These are phyloP conservation scores for Colletotrichum lupini DNA, from an alignment of 2,329 filamentous ascomycete genomes.

Conservation along the genomic window DNA sequence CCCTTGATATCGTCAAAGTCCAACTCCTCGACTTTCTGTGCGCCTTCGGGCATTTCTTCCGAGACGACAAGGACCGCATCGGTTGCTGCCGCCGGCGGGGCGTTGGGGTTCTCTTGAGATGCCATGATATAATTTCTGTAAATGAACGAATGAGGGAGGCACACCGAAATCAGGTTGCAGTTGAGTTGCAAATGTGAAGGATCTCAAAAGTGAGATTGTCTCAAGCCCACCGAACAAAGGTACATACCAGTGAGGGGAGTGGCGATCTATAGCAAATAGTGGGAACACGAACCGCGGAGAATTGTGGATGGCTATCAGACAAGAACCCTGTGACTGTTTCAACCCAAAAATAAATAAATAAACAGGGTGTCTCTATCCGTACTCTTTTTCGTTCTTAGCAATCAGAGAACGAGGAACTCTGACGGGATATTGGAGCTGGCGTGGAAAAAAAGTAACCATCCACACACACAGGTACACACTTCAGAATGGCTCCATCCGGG, in stretches of 20 bases:
- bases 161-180: background rate
- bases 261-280: conserved; percentile 26
- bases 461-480: conserved; percentile 3
- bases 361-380: conserved; percentile 6
- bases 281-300: conserved; percentile 23
- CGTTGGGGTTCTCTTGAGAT: conserved; percentile 43
- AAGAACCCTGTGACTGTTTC: conserved; percentile 19
- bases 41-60: conserved; percentile 80
- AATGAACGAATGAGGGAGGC: background rate
- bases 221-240: background rate
- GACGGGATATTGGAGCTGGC: background rate
- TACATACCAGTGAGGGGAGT: conserved; percentile 20
- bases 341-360: background rate
- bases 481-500: conserved; percentile 21
- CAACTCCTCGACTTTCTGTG: conserved; percentile 87
- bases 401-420: background rate
- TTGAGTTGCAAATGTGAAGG: background rate
- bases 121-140: conserved; percentile 41
- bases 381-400: background rate
- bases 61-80: conserved; percentile 89
- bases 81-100: conserved; percentile 71
- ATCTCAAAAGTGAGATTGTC: conserved; percentile 23
- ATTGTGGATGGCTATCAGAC: conserved; percentile 12
- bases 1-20: conserved; percentile 88
- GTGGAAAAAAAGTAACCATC: conserved; percentile 6